These are phyloP conservation scores for Globisporangium yorkense DNA, from an alignment of 352 stramenopile genomes.

Conservation along the genomic window DNA sequence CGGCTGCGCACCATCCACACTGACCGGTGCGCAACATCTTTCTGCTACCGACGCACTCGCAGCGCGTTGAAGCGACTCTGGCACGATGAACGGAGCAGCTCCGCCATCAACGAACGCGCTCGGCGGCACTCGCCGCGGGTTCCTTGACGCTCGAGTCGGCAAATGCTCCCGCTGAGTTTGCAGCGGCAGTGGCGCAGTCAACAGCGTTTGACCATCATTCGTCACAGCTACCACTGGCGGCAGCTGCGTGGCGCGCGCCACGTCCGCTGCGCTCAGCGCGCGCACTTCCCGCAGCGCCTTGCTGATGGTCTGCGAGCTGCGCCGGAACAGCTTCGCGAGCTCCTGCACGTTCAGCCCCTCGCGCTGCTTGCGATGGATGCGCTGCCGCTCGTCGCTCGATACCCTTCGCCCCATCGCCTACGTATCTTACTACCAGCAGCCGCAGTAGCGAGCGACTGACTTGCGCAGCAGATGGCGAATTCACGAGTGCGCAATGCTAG, in stretches of 20 bases:
- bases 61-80: neutral
- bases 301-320: constrained; percentile 37
- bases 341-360: constrained; percentile 26
- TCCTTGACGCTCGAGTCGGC: neutral
- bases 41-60: neutral
- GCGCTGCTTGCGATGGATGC: constrained; percentile 33
- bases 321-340: constrained; percentile 27
- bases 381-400: constrained; percentile 28
- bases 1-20: neutral
- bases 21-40: neutral
- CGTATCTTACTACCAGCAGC: neutral
- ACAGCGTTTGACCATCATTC: neutral
- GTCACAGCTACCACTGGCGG: neutral
- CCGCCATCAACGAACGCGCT: neutral
- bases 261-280: neutral
- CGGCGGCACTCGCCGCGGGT: neutral
- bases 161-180: neutral
- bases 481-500: neutral
- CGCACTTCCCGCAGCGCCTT: constrained; percentile 20
- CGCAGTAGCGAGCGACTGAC: too few relatives aligned
- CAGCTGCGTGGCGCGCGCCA: neutral
- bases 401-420: constrained; percentile 19
- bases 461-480: neutral
- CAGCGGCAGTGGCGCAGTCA: neutral
- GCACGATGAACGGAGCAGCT: neutral